Evolutionary conservation across 1,284 basidiomycete genomes (phyloP), one percentile per base, ranked within the genome.

Genomic region (Trichosporon ovoides): DNA sequence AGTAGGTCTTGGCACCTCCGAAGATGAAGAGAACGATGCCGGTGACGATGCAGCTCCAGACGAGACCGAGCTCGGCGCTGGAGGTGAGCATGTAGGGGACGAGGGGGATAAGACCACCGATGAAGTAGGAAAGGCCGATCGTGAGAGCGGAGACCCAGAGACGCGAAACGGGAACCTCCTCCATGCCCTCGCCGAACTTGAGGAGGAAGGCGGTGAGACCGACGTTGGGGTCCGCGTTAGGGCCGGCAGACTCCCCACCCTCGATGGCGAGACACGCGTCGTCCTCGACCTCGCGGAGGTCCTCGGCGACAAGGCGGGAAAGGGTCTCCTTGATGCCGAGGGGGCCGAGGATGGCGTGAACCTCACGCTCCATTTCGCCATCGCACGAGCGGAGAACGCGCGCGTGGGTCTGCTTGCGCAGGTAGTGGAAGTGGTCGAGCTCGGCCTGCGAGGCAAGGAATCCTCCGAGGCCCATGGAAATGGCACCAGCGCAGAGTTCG

Each of bases 401-500:
- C n/a, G 86, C 83, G 56, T 85, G 81, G 4, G 89, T 92, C 64
- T 85, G 83, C 43, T 83, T 81, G 37, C 82, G 84, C 38, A 89
- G 84, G 78, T 89, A 95, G 59, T 87, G 87, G 78, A 90, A 93
- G 77, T 95, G 89, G 76, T 97, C 92, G 53, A 92, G 85, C 77
- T 98, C 95, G 37, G 95, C 89, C 77, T 98, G 91, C 0, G 94
- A 92, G 2, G 92, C 92, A 56, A 98, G 86, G 82, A 95, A 97
- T 22, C 95, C 95, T 57, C 95, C 95, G 52, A 98, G 89, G 60
- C 94, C 94, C 95, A 98, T 98, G 16, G 79, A 81, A 61, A 98
- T 91, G 10, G 92, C 89, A n/a, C 94, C 93, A 2, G 92, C 91
- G 59, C 93, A 89, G 64, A 96, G 85, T 57, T 97, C 91, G 28